Conservation (phyloP, 2,329 filamentous ascomycete genomes). For the Aschersonia sp. region DNA sequence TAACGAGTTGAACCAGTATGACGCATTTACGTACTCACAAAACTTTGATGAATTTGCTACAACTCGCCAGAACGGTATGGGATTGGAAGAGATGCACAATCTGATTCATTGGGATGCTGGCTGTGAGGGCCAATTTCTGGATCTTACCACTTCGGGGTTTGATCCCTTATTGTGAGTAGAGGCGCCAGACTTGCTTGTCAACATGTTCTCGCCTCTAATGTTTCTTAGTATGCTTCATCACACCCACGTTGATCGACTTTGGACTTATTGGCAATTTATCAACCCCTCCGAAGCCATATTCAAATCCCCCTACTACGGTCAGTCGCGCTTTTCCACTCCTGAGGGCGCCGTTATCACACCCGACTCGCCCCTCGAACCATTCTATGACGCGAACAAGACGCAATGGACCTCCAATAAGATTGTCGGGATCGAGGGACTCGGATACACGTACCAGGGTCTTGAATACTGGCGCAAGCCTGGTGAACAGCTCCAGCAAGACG, state of each 20-base stretch:
- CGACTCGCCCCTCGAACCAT: constrained; percentile 33
- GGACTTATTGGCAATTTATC: constrained; percentile 38
- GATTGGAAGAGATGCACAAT: constrained; percentile 29
- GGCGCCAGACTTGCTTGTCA: no score
- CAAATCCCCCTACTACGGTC: constrained; percentile 16
- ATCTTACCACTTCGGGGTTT: constrained; percentile 25
- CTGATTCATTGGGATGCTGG: constrained; percentile 24
- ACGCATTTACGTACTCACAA: constrained; percentile 20
- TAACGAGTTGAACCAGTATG: constrained; percentile 18
- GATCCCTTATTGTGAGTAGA: constrained; percentile 27
- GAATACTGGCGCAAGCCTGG: constrained; percentile 18
- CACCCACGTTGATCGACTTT: constrained; percentile 48
- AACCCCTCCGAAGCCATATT: constrained; percentile 20
- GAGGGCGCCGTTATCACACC: constrained; percentile 23
- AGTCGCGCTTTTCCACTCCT: constrained; percentile 24
- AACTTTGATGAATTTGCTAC: constrained; percentile 21
- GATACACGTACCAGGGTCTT: constrained; percentile 24
- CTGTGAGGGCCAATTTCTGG: constrained; percentile 26
- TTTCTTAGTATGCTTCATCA: constrained; percentile 27
- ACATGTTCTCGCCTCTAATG: no score
- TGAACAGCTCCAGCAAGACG: constrained; percentile 15
- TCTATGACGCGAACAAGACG: constrained; percentile 22
- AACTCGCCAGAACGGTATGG: constrained; percentile 19
- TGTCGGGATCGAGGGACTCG: constrained; percentile 16
- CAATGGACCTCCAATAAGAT: constrained; percentile 28